Evolutionary conservation across 2,329 filamentous ascomycete species (phyloP).

Genomic region (Ophiostoma pallidulum): DNA sequence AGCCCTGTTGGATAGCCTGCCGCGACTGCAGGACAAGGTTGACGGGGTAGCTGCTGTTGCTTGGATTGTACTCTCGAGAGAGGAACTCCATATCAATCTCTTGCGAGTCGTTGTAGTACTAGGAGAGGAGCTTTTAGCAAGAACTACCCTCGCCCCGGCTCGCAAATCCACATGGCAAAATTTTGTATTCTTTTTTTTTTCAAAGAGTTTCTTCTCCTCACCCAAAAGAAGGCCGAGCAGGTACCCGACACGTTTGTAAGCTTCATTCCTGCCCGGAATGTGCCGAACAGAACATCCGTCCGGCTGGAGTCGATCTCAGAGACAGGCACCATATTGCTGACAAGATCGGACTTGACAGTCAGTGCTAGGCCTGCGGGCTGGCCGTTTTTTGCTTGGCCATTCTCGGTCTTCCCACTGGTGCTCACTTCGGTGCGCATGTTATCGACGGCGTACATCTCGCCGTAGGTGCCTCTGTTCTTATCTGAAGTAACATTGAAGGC

Average conservation of each 20-base stretch:
- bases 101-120: constrained; percentile 71
- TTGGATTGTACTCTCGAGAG: constrained; percentile 50
- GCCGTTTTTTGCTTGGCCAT: constrained; percentile 34
- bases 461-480: constrained; percentile 52
- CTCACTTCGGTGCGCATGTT: constrained; percentile 42
- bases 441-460: constrained; percentile 48
- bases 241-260: constrained; percentile 53
- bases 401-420: constrained; percentile 34
- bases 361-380: constrained; percentile 46
- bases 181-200: not conserved
- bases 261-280: constrained; percentile 59
- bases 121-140: not conserved
- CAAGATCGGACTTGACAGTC: constrained; percentile 37
- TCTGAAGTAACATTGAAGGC: constrained; percentile 54
- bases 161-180: too few species aligned
- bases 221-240: constrained; percentile 74
- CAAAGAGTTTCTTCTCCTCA: constrained; percentile 22
- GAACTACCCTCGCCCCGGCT: too few species aligned
- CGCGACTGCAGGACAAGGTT: constrained; percentile 69
- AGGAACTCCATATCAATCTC: constrained; percentile 78
- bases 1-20: constrained; percentile 47
- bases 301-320: constrained; percentile 56
- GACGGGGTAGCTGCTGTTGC: constrained; percentile 45
- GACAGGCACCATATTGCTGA: constrained; percentile 45
- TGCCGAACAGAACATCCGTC: constrained; percentile 58